phyloP scores from a whole-genome alignment of 495 filamentous ascomycete genomes.

The Trichocladium uniseriatum region DNA sequence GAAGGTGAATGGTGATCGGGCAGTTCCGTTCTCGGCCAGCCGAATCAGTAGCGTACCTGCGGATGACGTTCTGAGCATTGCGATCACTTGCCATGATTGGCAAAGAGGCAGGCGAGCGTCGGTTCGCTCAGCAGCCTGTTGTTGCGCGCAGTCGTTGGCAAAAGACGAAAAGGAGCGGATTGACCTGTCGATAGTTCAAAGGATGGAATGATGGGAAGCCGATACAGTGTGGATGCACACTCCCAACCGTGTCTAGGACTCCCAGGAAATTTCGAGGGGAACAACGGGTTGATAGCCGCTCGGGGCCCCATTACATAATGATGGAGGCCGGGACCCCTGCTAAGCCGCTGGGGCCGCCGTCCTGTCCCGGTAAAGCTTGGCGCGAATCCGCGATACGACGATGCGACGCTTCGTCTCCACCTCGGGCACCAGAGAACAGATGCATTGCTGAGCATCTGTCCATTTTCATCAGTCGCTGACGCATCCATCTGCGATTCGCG shows the following conservation, averaged over 20 bases:
- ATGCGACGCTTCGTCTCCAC: too few species aligned
- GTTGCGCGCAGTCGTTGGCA: conserved; percentile 5
- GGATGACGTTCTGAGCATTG: conserved; percentile 27
- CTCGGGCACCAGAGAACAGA: too few species aligned
- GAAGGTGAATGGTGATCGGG: background rate
- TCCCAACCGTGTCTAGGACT: background rate
- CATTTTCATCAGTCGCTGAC: too few species aligned
- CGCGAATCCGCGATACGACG: background rate
- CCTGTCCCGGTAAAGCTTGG: background rate
- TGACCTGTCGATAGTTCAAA: background rate
- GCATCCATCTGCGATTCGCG: too few species aligned
- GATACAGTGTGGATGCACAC: conserved; percentile 6
- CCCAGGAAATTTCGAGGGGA: conserved; percentile 27
- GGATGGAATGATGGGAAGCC: too few species aligned
- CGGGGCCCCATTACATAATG: conserved; percentile 16
- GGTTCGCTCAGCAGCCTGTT: conserved; percentile 10
- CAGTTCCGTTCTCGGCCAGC: background rate
- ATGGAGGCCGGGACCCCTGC: background rate
- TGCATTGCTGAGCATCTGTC: too few species aligned
- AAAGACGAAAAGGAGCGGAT: background rate
- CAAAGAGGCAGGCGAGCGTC: conserved; percentile 10
- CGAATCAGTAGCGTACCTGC: conserved; percentile 20
- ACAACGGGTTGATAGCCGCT: conserved; percentile 19
- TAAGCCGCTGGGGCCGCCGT: background rate
- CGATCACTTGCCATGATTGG: conserved; percentile 22